Evolutionary conservation across 2,329 filamentous ascomycete genomes (phyloP), one percentile per base, ranked within the genome.

Genomic region (Hypoxylon sp.): DNA sequence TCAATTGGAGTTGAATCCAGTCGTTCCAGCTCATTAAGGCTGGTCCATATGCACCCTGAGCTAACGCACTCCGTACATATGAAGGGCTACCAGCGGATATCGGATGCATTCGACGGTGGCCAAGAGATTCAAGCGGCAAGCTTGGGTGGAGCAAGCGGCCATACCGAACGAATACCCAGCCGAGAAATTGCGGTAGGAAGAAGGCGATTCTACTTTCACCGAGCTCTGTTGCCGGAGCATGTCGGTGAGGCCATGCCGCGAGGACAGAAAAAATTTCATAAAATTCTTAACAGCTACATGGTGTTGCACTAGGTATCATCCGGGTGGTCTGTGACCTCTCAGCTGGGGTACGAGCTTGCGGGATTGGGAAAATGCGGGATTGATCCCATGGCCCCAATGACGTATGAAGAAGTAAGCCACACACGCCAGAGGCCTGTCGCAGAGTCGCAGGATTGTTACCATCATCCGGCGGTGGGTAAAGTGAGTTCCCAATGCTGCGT

Each of bases 81-180:
- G 51, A 66, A 57, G 66, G 56, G 59, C 56, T 40, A 57, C 42
- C 38, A 28, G 57, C 61, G 64, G 61, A 61, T 62, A 57, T 67
- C 64, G 67, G 67, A 56, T 36, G 52, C n/a, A 59, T 28, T 67
- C 50, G 60, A 69, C 64, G 53, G 64, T 68, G 51, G 60, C 62
- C 52, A 64, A 28, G 46, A 64, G 58, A 68, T 54, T 61, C 26
- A 60, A 61, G 58, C 58, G 65, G 62, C 63, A 61, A 68, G 54
- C 51, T 55, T 62, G 57, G 16, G 65, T 74, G 71, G 72, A 71
- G 72, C 53, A 64, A 20, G 48, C 72, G 72, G 72, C 54, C 61
- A 72, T 72, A 61, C 72, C 72, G 72, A 73, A 61, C 70, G 71
- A 73, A 73, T 72, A 63, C 62, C 55, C 59, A 67, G 40, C 52